Conservation (phyloP, 768 basidiomycete genomes). For the Mycena indigotica region DNA sequence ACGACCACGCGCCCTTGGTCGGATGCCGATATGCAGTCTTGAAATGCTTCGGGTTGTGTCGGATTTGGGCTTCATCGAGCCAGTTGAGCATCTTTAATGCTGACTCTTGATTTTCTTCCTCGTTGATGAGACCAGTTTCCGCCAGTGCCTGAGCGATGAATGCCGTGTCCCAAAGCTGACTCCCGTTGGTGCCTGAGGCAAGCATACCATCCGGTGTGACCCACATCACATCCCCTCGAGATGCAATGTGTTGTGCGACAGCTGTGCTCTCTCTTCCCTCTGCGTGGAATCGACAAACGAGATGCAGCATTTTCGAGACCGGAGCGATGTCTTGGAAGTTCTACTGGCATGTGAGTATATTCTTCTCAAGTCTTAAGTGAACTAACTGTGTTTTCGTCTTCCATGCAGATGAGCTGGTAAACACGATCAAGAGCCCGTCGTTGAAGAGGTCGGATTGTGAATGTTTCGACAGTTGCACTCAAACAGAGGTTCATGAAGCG, state of each 20-base stretch:
- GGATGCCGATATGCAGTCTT: slow-evolving; percentile 65
- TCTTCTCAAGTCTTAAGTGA: no score
- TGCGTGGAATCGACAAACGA: slow-evolving; percentile 69
- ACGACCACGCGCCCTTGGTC: slow-evolving; percentile 58
- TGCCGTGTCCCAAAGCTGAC: slow-evolving; percentile 91
- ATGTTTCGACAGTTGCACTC: slow-evolving; percentile 63
- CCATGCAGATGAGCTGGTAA: slow-evolving; percentile 77
- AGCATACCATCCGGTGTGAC: slow-evolving; percentile 84
- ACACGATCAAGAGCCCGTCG: slow-evolving; percentile 60
- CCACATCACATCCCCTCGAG: slow-evolving; percentile 93
- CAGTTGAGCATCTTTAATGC: slow-evolving; percentile 67
- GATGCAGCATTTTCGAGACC: slow-evolving; percentile 94
- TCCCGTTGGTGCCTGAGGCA: slow-evolving; percentile 94
- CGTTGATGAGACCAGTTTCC: slow-evolving; percentile 78
- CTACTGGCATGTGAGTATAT: slow-evolving; percentile 21
- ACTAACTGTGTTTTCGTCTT: slow-evolving; percentile 87
- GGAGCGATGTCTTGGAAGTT: slow-evolving; percentile 90
- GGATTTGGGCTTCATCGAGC: slow-evolving; percentile 75
- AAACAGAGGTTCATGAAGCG: slow-evolving; percentile 66
- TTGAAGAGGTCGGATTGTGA: slow-evolving; percentile 67
- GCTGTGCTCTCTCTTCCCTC: slow-evolving; percentile 81
- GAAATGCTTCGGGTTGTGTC: slow-evolving; percentile 66
- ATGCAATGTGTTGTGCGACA: slow-evolving; percentile 71
- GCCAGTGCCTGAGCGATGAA: slow-evolving; percentile 94
- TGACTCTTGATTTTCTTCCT: slow-evolving; percentile 69